Conservation (phyloP, 306 rosid species). For the Prunus dulcis region DNA sequence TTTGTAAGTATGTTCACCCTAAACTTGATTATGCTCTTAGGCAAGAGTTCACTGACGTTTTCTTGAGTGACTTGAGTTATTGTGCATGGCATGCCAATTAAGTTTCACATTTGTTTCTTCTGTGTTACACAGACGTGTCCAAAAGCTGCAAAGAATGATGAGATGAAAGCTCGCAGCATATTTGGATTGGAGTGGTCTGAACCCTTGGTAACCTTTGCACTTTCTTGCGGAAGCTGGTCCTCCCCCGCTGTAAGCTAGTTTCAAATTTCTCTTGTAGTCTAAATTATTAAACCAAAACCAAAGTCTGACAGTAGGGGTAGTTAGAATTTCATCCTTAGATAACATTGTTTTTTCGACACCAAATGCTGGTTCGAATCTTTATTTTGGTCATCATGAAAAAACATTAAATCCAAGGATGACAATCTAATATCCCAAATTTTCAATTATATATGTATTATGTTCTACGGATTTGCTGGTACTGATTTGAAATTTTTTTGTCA, state of each 20-base stretch:
- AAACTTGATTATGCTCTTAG: constrained; percentile 2
- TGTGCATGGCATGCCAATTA: constrained; percentile 2
- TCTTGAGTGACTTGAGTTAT: not conserved
- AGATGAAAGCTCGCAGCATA: constrained; percentile 65
- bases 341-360: too few species aligned
- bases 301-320: not conserved
- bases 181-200: constrained; percentile 93
- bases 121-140: constrained; percentile 64
- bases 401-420: too few species aligned
- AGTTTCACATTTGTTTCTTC: constrained; percentile 17
- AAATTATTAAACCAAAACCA: not conserved
- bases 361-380: not conserved
- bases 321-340: too few species aligned
- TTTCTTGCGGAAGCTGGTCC: constrained; percentile 98
- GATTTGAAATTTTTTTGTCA: constrained; percentile 12
- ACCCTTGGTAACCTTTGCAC: constrained; percentile 92
- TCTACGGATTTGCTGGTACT: not conserved
- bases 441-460: not conserved
- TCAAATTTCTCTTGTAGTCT: not conserved
- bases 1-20: constrained; percentile 52
- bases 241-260: constrained; percentile 84
- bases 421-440: not conserved
- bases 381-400: not conserved
- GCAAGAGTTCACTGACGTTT: not conserved
- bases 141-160: constrained; percentile 73